Evolutionary conservation across 768 basidiomycete species (phyloP).

Genomic region (Rhodosporidiobolus sp.): DNA sequence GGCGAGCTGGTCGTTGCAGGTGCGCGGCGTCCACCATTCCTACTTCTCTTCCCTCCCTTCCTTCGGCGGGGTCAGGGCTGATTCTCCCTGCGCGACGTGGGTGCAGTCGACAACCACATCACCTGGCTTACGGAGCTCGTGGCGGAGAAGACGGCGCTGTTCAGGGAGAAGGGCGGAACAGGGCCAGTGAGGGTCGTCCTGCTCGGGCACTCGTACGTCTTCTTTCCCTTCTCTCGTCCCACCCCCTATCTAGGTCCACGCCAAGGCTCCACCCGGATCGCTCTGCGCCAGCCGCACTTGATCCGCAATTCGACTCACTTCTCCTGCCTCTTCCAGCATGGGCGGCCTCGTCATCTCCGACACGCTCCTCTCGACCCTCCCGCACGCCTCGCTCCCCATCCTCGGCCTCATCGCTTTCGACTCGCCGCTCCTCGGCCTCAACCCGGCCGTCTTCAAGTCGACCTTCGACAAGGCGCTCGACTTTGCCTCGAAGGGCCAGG

Average conservation of each 20-base stretch:
- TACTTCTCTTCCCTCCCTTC: not conserved
- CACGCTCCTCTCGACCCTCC: constrained; percentile 23
- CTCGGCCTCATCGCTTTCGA: constrained; percentile 37
- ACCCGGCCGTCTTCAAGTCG: constrained; percentile 35
- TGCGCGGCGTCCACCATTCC: not conserved
- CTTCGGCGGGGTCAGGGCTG: not conserved
- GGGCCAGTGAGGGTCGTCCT: constrained; percentile 23
- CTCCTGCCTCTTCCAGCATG: constrained; percentile 18
- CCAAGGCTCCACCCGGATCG: no score
- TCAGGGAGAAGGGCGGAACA: constrained; percentile 14
- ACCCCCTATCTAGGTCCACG: no score
- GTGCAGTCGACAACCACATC: constrained; percentile 26
- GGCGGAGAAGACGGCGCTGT: constrained; percentile 21
- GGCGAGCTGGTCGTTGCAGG: constrained; percentile 31
- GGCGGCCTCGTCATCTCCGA: constrained; percentile 40
- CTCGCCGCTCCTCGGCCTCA: constrained; percentile 34
- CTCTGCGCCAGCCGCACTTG: no score
- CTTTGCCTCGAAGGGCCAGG: constrained; percentile 25
- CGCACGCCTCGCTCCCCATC: constrained; percentile 20
- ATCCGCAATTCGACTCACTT: not conserved
- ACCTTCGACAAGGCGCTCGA: constrained; percentile 36
- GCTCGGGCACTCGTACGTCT: constrained; percentile 36
- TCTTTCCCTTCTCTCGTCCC: not conserved
- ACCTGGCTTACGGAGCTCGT: constrained; percentile 16
- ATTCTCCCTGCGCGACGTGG: not conserved